phyloP scores from a whole-genome alignment of 1,284 basidiomycete species.

The Termitomyces sp. region DNA sequence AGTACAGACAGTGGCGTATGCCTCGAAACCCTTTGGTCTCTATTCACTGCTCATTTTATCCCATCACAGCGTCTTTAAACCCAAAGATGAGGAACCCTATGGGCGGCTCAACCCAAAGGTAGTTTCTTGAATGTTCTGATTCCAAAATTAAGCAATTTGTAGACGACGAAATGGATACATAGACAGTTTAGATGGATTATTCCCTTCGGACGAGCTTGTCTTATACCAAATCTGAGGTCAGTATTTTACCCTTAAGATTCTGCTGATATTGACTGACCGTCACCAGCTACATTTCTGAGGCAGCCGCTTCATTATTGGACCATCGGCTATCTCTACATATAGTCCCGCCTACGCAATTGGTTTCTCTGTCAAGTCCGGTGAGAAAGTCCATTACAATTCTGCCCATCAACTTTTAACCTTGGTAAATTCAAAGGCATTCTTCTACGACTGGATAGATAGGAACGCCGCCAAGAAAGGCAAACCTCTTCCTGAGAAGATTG shows the following conservation, averaged over 20 bases:
- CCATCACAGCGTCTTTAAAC: constrained; percentile 74
- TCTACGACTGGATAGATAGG: constrained; percentile 85
- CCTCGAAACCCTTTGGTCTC: constrained; percentile 11
- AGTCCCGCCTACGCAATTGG: constrained; percentile 83
- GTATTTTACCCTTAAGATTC: constrained; percentile 3
- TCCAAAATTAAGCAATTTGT: not conserved
- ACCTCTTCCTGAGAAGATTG: constrained; percentile 78
- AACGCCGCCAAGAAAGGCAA: constrained; percentile 77
- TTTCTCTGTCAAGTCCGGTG: constrained; percentile 75
- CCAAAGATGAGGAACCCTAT: constrained; percentile 87
- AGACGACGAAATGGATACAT: constrained; percentile 91
- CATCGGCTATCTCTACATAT: constrained; percentile 70
- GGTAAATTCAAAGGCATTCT: constrained; percentile 58
- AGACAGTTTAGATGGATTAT: constrained; percentile 81
- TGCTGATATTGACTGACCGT: not conserved
- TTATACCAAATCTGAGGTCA: constrained; percentile 82
- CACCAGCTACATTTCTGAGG: constrained; percentile 44
- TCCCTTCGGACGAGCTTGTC: constrained; percentile 79
- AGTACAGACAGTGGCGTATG: constrained; percentile 76
- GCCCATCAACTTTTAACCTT: not conserved
- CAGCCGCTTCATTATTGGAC: constrained; percentile 84
- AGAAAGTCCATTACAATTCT: constrained; percentile 19
- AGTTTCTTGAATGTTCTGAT: not conserved
- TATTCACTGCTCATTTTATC: not conserved
- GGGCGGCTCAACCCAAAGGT: constrained; percentile 81